Base-by-base conservation (phyloP, 768 basidiomycete genomes). In the Trametes punicea region DNA sequence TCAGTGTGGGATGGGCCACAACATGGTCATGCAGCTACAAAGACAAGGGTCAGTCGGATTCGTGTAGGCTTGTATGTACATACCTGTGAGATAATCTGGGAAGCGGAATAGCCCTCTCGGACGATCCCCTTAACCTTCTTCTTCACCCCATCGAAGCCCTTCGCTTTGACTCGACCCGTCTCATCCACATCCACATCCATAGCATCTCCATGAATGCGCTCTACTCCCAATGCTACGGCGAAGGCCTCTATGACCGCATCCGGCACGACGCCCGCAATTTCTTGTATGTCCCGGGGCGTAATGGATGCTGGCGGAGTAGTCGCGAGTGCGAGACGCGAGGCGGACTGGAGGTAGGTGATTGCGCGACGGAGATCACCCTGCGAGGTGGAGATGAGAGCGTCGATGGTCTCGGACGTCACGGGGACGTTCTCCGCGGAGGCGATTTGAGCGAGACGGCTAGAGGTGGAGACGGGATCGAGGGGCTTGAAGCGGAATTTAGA, bases 401-500 rank as follows among this genome's bases (percentile, higher is more conserved):
- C 72, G 52, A 96, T 77, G 26, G 92, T 90, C 13, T 78, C 71
- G 4, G 76, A 67, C 33, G 76, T 67, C 46, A 90, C 71, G 26
- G 75, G 55, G 44, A 98, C 78, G 30, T 80, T 72, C 72, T 99
- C 97, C 27, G 81, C 76, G 29, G 77, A 66, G 0, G 94, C 93
- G 50, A 99, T 96, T 65, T 91, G 79, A 40, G 81, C 74, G 7
- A 99, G 79, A 47, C 97, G 83, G 13, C 79, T 69, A 36, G 83
- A 79, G 4, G 93, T 87, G 7, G 93, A 93, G 13, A 75, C 69
- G 15, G 84, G 73, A 68, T 95, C 94, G 23, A 99, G 80, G 2
- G 97, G 92, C 10, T 90, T 93, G 74, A 99, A 99, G 36, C 97
- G 88, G 73, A 99, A 99, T 74, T 99, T 99, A 44, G 93, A 96